A percentile compares a stretch with the other conserved stretches of the same genome.
These are phyloP conservation scores for Crithidia acanthocephali DNA, from an alignment of 208 protist genomes.

Conservation along the genomic window DNA sequence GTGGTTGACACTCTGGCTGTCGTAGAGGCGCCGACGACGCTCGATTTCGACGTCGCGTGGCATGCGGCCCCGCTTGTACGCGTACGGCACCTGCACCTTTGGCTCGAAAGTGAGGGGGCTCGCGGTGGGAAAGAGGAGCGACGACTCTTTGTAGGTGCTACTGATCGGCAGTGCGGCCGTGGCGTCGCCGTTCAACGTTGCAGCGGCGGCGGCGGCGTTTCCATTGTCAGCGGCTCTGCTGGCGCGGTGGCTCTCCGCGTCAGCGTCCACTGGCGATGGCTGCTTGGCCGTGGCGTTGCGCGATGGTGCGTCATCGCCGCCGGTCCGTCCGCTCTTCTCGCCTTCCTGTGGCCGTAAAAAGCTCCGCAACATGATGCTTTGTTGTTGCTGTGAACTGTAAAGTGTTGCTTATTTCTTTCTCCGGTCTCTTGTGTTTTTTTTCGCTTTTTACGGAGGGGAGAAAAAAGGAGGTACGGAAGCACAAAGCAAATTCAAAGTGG, in stretches of 20 bases:
- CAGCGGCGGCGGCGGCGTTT: background rate
- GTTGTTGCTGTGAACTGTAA: background rate
- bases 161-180: slow-evolving; percentile 42
- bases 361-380: slow-evolving; percentile 61
- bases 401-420: background rate
- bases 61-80: slow-evolving; percentile 84
- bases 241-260: slow-evolving; percentile 21
- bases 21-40: slow-evolving; percentile 92
- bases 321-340: background rate
- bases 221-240: background rate
- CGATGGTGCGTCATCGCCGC: background rate
- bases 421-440: too few species aligned
- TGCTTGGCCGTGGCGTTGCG: background rate
- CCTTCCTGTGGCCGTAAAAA: slow-evolving; percentile 50
- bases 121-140: slow-evolving; percentile 80
- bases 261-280: background rate
- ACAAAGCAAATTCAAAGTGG: too few species aligned
- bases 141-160: slow-evolving; percentile 85
- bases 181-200: background rate
- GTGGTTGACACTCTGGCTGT: slow-evolving; percentile 74
- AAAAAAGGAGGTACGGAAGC: too few species aligned
- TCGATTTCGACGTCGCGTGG: slow-evolving; percentile 96
- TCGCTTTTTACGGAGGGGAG: too few species aligned
- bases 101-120: slow-evolving; percentile 90
- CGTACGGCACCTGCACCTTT: slow-evolving; percentile 96